A percentile compares a stretch with the other conserved stretches of the same genome.
Evolutionary conservation across 768 basidiomycete species (phyloP).

Genomic region (Suillus bovinus): DNA sequence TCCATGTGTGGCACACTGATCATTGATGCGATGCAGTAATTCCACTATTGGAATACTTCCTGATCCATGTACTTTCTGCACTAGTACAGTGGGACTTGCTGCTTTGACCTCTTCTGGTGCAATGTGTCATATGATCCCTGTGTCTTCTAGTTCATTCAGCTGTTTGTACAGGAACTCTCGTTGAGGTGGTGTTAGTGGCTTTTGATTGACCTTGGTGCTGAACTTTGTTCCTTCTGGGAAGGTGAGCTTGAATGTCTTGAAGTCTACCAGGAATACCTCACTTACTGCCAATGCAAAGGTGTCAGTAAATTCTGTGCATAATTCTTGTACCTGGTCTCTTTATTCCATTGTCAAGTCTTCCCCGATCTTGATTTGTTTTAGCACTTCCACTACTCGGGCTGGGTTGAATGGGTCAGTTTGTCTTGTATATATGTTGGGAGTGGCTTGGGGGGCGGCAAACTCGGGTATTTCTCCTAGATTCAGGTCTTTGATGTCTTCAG

Average conservation of each 20-base stretch:
- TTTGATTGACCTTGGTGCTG: too few relatives aligned
- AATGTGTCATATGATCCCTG: background rate
- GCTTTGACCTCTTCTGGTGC: slow-evolving; percentile 15
- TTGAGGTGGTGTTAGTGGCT: background rate
- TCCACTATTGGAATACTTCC: slow-evolving; percentile 12
- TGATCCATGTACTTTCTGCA: slow-evolving; percentile 14
- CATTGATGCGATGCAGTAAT: slow-evolving; percentile 12
- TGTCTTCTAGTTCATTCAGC: background rate
- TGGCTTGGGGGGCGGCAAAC: background rate
- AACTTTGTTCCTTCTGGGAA: too few relatives aligned
- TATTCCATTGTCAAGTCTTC: too few relatives aligned
- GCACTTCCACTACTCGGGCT: slow-evolving; percentile 19
- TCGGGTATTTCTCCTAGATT: background rate
- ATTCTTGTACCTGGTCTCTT: too few relatives aligned
- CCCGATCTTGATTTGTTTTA: slow-evolving; percentile 20
- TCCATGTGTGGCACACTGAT: slow-evolving; percentile 13
- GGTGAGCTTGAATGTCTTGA: too few relatives aligned
- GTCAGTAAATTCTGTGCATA: slow-evolving; percentile 9
- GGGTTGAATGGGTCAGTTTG: slow-evolving; percentile 4
- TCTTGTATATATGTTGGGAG: background rate
- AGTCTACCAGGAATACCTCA: too few relatives aligned
- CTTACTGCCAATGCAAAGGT: too few relatives aligned
- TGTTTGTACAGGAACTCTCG: background rate
- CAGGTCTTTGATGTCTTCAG: too few relatives aligned
- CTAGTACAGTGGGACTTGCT: slow-evolving; percentile 10